phyloP scores from a whole-genome alignment of 306 rosid species.

The Chamaecrista fasciculata region DNA sequence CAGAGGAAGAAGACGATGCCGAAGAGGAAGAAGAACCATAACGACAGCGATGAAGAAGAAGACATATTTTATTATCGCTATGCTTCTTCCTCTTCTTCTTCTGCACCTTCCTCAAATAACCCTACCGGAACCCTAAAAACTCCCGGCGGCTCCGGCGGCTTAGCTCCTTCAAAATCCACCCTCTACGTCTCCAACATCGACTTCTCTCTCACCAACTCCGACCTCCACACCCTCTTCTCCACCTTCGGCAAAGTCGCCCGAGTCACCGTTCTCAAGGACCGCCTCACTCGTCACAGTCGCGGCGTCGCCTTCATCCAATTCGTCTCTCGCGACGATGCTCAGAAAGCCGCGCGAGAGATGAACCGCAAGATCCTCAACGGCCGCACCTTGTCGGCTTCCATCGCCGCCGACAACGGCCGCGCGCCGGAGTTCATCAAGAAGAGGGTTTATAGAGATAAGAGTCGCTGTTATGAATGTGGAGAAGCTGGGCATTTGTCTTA shows the following conservation, averaged over 20 bases:
- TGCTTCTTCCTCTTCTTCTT: slow-evolving; percentile 41
- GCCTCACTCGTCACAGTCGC: slow-evolving; percentile 74
- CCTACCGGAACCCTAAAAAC: slow-evolving; percentile 5
- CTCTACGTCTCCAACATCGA: slow-evolving; percentile 80
- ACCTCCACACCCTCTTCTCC: slow-evolving; percentile 88
- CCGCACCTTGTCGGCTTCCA: slow-evolving; percentile 63
- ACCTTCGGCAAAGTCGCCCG: slow-evolving; percentile 79
- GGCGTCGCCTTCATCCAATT: slow-evolving; percentile 88
- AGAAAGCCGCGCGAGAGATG: slow-evolving; percentile 47
- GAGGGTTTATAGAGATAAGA: slow-evolving; percentile 68
- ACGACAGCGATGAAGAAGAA: slow-evolving; percentile 67
- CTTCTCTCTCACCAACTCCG: slow-evolving; percentile 82
- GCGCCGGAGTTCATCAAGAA: slow-evolving; percentile 74
- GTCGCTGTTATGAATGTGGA: slow-evolving; percentile 86
- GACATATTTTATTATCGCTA: slow-evolving; percentile 77
- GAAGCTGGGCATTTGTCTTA: slow-evolving; percentile 70
- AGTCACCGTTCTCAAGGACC: slow-evolving; percentile 87
- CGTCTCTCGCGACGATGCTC: slow-evolving; percentile 72
- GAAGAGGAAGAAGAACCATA: slow-evolving; percentile 28
- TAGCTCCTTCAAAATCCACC: slow-evolving; percentile 90
- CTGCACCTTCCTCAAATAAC: slow-evolving; percentile 17
- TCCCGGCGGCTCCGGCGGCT: slow-evolving; percentile 32
- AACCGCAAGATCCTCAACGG: slow-evolving; percentile 68
- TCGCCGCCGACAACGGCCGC: slow-evolving; percentile 87
- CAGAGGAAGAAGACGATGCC: slow-evolving; percentile 26